A percentile compares a stretch with the other conserved stretches of the same genome.
These are phyloP conservation scores for Rhododendron ovatum DNA, from an alignment of 148 eudicot genomes.

Conservation along the genomic window DNA sequence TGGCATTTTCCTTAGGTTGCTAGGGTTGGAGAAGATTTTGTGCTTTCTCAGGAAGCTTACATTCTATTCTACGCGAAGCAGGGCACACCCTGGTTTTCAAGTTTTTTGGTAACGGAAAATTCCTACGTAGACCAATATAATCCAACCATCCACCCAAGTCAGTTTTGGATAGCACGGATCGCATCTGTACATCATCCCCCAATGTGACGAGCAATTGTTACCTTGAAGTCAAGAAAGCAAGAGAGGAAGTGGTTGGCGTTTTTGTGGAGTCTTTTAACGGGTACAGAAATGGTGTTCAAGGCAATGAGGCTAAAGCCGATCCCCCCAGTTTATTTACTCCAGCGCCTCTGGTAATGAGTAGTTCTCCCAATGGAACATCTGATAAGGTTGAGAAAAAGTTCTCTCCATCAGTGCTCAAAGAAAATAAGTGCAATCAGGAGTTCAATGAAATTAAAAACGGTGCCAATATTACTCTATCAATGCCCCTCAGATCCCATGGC, in stretches of 20 bases:
- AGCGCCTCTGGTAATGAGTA: neutral
- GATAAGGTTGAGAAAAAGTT: neutral
- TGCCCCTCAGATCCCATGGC: conserved; percentile 41
- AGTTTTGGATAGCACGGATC: conserved; percentile 46
- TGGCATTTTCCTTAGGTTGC: conserved; percentile 37
- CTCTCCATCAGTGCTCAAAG: conserved; percentile 17
- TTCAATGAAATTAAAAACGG: neutral
- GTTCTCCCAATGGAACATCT: conserved; percentile 10
- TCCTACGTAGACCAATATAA: conserved; percentile 12
- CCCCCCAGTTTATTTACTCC: too few species aligned
- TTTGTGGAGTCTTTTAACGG: conserved; percentile 3
- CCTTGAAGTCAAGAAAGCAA: conserved; percentile 19
- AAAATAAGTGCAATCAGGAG: neutral
- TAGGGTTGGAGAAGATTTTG: conserved; percentile 50
- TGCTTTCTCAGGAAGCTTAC: conserved; percentile 74
- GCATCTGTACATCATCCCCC: conserved; percentile 19
- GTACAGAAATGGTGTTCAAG: neutral
- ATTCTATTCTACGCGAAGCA: conserved; percentile 78
- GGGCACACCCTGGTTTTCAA: conserved; percentile 77
- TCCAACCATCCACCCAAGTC: conserved; percentile 71
- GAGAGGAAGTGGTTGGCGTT: conserved; percentile 15
- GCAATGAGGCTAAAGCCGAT: conserved; percentile 6
- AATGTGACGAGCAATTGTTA: neutral
- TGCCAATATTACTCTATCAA: conserved; percentile 19
- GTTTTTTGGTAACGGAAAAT: conserved; percentile 46